These are phyloP conservation scores for Claviceps purpurea DNA, from an alignment of 2,329 filamentous ascomycete species.

Conservation along the genomic window DNA sequence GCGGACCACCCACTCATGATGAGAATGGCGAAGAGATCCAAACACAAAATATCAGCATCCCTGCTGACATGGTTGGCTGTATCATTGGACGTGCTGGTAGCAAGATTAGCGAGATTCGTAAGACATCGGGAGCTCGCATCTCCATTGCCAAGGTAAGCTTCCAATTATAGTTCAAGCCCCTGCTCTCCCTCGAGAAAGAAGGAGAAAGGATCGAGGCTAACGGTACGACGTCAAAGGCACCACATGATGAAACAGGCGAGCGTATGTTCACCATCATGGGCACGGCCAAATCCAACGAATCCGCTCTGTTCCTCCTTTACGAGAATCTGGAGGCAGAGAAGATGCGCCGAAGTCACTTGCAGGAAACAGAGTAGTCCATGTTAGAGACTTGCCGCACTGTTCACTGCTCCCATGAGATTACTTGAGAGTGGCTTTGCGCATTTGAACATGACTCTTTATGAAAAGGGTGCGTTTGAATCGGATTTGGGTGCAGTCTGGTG, in stretches of 20 bases:
- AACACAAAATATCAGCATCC: constrained; percentile 99
- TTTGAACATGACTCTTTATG: constrained; percentile 15
- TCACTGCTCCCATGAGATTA: constrained; percentile 3
- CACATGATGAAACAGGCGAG: constrained; percentile 94
- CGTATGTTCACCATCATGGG: constrained; percentile 99
- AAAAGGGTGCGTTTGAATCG: constrained; percentile 28
- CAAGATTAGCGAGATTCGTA: constrained; percentile 98
- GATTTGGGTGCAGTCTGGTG: constrained; percentile 32
- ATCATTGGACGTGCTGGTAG: constrained; percentile 91
- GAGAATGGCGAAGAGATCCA: constrained; percentile 97
- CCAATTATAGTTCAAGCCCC: too few relatives aligned
- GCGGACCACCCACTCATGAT: constrained; percentile 76
- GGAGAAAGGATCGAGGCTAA: neutral
- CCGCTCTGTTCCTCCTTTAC: constrained; percentile 88
- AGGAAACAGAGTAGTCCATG: constrained; percentile 33
- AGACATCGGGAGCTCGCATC: constrained; percentile 90
- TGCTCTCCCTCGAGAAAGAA: neutral
- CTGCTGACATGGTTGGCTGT: constrained; percentile 98
- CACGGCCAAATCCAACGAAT: constrained; percentile 85
- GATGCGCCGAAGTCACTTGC: constrained; percentile 83
- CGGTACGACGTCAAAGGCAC: constrained; percentile 40
- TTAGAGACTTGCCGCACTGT: constrained; percentile 18
- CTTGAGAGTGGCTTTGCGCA: constrained; percentile 18
- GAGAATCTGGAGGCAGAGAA: constrained; percentile 99
- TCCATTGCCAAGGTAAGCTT: constrained; percentile 74